A percentile compares a stretch with the other conserved stretches of the same genome.
These are phyloP conservation scores for Hypomyces rosellus DNA, from an alignment of 2,329 filamentous ascomycete genomes.

Conservation along the genomic window DNA sequence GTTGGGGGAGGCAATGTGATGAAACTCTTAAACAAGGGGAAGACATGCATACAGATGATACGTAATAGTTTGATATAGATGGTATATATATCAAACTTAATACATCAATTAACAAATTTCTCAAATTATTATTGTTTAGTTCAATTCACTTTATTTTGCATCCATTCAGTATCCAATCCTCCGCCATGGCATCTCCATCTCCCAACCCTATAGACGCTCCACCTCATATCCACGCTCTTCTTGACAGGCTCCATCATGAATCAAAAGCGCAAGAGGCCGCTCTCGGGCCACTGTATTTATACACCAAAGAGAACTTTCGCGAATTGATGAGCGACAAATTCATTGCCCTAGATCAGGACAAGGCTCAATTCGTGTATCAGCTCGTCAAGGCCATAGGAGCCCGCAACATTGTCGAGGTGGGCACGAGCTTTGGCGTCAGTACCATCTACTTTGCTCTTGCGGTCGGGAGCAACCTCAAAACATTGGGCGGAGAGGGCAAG, in stretches of 20 bases:
- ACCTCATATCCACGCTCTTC: conserved; percentile 11
- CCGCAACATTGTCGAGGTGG: conserved; percentile 50
- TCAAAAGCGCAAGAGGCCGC: conserved; percentile 22
- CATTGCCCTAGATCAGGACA: conserved; percentile 53
- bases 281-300: not conserved
- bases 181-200: not conserved
- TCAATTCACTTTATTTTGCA: too few relatives aligned
- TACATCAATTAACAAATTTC: too few relatives aligned
- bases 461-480: conserved; percentile 39
- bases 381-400: conserved; percentile 43
- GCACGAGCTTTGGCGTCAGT: conserved; percentile 55
- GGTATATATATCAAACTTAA: too few relatives aligned
- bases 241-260: conserved; percentile 21
- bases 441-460: conserved; percentile 58
- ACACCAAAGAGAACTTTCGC: conserved; percentile 13
- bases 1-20: too few relatives aligned
- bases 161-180: not conserved
- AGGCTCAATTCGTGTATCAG: conserved; percentile 51
- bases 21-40: too few relatives aligned
- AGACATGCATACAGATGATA: too few relatives aligned
- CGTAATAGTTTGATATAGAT: too few relatives aligned
- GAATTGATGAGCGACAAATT: conserved; percentile 47
- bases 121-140: too few relatives aligned
- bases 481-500: not conserved
- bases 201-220: not conserved